A percentile compares a stretch with the other conserved stretches of the same genome.
phyloP scores from a whole-genome alignment of 176 grass and related monocot species.

The Leersia perrieri region DNA sequence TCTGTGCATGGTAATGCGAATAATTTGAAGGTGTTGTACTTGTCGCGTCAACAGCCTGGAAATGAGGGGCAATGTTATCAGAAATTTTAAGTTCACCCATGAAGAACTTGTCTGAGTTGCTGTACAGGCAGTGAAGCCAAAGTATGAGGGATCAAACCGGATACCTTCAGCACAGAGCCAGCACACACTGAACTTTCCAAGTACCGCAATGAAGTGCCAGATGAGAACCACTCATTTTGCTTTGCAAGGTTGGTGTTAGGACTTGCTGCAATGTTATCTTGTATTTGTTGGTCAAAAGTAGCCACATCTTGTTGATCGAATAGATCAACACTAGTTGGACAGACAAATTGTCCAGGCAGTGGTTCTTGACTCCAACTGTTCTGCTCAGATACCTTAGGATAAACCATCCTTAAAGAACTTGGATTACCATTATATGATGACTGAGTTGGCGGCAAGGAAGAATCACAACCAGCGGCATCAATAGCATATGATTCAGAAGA shows the following conservation, averaged over 20 bases:
- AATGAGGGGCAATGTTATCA: neutral
- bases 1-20: conserved; percentile 25
- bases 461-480: conserved; percentile 16
- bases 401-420: conserved; percentile 14
- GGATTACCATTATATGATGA: conserved; percentile 21
- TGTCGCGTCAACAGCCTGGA: conserved; percentile 40
- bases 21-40: conserved; percentile 11
- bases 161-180: conserved; percentile 43
- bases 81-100: conserved; percentile 1
- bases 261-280: conserved; percentile 17
- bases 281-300: conserved; percentile 26
- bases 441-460: conserved; percentile 21
- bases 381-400: conserved; percentile 35
- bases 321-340: conserved; percentile 23
- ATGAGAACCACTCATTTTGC: conserved; percentile 30
- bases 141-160: conserved; percentile 1
- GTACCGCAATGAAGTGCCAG: conserved; percentile 24
- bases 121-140: conserved; percentile 6
- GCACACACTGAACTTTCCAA: conserved; percentile 26
- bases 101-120: conserved; percentile 7
- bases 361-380: conserved; percentile 34
- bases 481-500: conserved; percentile 21
- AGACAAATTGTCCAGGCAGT: conserved; percentile 32
- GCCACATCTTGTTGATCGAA: conserved; percentile 15
- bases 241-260: conserved; percentile 9